Conservation (phyloP, 2,329 filamentous ascomycete species). For the Talaromyces marneffei region DNA sequence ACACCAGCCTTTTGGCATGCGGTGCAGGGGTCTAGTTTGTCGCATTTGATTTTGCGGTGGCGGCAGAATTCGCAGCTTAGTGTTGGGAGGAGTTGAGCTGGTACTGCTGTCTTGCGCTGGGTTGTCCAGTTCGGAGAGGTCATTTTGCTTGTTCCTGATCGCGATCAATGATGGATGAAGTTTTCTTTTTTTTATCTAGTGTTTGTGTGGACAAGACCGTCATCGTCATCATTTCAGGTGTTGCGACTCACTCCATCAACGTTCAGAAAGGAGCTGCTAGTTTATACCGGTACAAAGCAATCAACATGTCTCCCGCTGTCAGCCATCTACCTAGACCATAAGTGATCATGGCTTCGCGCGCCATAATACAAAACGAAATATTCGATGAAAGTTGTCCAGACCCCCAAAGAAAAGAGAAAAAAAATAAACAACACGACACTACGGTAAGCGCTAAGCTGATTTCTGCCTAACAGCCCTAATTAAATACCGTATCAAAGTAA, state of each 20-base stretch:
- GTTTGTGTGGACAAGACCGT: neutral
- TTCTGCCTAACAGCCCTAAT: neutral
- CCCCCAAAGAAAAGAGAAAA: neutral
- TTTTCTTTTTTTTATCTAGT: too few species aligned
- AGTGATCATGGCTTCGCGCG: neutral
- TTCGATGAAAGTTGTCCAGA: neutral
- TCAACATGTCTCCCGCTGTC: neutral
- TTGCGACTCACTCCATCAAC: neutral
- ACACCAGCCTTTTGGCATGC: constrained; percentile 16
- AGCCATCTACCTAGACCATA: neutral
- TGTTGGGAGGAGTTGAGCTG: neutral
- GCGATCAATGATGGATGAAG: too few species aligned
- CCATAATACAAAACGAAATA: neutral
- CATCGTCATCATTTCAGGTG: neutral
- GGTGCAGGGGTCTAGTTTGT: constrained; percentile 19
- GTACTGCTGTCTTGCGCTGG: neutral
- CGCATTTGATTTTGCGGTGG: constrained; percentile 18
- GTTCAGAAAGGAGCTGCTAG: neutral
- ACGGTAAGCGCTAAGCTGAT: neutral
- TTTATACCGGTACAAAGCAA: too few species aligned
- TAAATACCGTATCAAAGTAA: neutral
- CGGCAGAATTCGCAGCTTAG: constrained; percentile 19
- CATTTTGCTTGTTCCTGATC: neutral
- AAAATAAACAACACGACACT: neutral
- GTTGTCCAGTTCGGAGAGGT: neutral